A percentile compares a stretch with the other conserved stretches of the same genome.
Conservation (phyloP, 148 eudicot species). For the Bassia scoparia region DNA sequence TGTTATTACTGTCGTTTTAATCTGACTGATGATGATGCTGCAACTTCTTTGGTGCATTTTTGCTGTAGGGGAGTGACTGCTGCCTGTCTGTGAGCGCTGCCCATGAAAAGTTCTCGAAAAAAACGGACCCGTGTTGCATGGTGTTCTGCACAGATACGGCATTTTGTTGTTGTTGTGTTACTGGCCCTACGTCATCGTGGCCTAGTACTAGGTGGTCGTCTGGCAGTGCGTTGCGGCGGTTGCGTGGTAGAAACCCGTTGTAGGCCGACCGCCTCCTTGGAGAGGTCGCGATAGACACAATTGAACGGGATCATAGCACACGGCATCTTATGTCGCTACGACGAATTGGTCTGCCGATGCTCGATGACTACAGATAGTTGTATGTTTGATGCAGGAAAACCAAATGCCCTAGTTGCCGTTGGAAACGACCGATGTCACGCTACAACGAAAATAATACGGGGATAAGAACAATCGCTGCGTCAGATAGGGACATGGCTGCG, state of each 20-base stretch:
- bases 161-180: slow-evolving; percentile 18
- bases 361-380: too few species aligned
- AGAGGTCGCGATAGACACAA: slow-evolving; percentile 21
- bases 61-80: not conserved
- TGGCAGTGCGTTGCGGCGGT: slow-evolving; percentile 26
- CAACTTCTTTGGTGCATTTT: not conserved
- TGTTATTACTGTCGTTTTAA: slow-evolving; percentile 20
- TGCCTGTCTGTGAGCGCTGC: slow-evolving; percentile 33
- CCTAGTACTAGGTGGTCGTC: slow-evolving; percentile 22
- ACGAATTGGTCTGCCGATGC: slow-evolving; percentile 26
- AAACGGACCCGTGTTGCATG: slow-evolving; percentile 23
- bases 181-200: slow-evolving; percentile 29
- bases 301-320: slow-evolving; percentile 38
- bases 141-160: slow-evolving; percentile 14
- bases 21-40: too few species aligned
- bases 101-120: slow-evolving; percentile 48
- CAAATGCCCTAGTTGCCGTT: slow-evolving; percentile 29
- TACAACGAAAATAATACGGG: slow-evolving; percentile 24
- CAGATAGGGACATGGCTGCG: slow-evolving; percentile 28
- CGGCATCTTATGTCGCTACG: slow-evolving; percentile 17
- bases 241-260: not conserved
- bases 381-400: slow-evolving; percentile 28
- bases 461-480: slow-evolving; percentile 45
- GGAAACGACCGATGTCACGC: slow-evolving; percentile 31
- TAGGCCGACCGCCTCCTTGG: not conserved